Conservation (phyloP, 306 rosid species). For the Cicer chorassanicum region DNA sequence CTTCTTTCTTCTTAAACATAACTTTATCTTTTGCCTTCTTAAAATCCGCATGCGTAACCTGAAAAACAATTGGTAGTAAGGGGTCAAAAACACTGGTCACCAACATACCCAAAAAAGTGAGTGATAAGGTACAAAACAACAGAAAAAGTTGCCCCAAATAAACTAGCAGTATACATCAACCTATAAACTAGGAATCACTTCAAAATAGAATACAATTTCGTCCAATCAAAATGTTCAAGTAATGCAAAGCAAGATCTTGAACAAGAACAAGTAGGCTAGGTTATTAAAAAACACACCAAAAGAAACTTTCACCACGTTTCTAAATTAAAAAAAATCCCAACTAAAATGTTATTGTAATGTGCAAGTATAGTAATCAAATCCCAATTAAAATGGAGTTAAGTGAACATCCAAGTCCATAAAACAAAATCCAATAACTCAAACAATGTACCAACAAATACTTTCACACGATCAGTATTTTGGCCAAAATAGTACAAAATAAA, state of each 20-base stretch:
- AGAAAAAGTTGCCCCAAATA: conserved; percentile 14
- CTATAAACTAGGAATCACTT: not conserved
- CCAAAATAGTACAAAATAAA: conserved; percentile 27
- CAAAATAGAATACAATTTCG: not conserved
- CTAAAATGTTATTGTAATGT: not conserved
- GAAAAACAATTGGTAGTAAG: conserved; percentile 10
- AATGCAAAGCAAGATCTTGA: conserved; percentile 5
- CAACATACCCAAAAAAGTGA: not conserved
- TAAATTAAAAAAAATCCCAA: not conserved
- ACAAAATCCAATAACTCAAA: not conserved
- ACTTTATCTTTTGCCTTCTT: conserved; percentile 99
- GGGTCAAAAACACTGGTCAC: not conserved
- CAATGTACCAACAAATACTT: not conserved
- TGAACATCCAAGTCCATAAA: not conserved
- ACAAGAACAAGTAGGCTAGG: too few species aligned
- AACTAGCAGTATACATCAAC: conserved; percentile 14
- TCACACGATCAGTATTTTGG: not conserved
- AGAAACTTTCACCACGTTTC: not conserved
- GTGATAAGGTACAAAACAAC: not conserved
- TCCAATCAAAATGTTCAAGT: not conserved
- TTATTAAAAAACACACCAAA: not conserved
- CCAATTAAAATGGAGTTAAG: not conserved
- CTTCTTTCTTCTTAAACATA: conserved; percentile 99
- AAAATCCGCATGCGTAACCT: conserved; percentile 90
- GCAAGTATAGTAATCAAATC: not conserved